Percentiles rank a stretch among this genome's conserved stretches.
These are phyloP conservation scores for Dryas drummondii DNA, from an alignment of 306 rosid genomes.

Conservation along the genomic window DNA sequence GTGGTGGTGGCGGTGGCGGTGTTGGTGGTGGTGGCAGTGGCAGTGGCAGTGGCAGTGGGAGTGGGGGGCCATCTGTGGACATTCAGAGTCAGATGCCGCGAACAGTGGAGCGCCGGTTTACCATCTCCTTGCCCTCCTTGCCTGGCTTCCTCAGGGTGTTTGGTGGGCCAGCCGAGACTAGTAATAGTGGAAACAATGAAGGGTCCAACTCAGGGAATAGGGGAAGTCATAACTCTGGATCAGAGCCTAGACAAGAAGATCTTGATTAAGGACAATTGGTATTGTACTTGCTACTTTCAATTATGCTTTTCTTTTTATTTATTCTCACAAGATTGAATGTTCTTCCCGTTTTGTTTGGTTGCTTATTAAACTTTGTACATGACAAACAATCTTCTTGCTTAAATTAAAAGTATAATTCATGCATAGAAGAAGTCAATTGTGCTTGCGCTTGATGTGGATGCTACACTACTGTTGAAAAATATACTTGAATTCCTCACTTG, in stretches of 20 bases:
- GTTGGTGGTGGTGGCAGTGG: slow-evolving; percentile 23
- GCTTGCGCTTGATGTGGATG: neutral
- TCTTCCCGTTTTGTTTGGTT: too few relatives aligned
- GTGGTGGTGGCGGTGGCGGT: neutral
- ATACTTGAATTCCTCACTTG: neutral
- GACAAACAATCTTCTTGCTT: neutral
- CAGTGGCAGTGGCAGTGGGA: slow-evolving; percentile 21
- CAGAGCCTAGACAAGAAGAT: slow-evolving; percentile 92
- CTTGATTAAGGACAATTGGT: slow-evolving; percentile 59
- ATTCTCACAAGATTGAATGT: neutral
- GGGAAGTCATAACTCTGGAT: slow-evolving; percentile 60
- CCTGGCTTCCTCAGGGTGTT: slow-evolving; percentile 56
- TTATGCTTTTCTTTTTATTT: slow-evolving; percentile 12
- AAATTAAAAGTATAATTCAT: neutral
- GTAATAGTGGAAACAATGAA: slow-evolving; percentile 50
- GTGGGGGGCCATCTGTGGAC: slow-evolving; percentile 30
- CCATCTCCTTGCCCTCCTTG: slow-evolving; percentile 65
- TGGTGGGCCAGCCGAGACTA: slow-evolving; percentile 59
- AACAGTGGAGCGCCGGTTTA: slow-evolving; percentile 52
- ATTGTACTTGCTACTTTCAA: slow-evolving; percentile 38
- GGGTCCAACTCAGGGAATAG: slow-evolving; percentile 59
- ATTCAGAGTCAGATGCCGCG: slow-evolving; percentile 34
- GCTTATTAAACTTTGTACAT: neutral
- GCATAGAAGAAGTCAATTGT: neutral
- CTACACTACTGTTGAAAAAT: neutral